Conservation (phyloP, 192 early-diverging fungal species). For the Rhizophagus sp. region DNA sequence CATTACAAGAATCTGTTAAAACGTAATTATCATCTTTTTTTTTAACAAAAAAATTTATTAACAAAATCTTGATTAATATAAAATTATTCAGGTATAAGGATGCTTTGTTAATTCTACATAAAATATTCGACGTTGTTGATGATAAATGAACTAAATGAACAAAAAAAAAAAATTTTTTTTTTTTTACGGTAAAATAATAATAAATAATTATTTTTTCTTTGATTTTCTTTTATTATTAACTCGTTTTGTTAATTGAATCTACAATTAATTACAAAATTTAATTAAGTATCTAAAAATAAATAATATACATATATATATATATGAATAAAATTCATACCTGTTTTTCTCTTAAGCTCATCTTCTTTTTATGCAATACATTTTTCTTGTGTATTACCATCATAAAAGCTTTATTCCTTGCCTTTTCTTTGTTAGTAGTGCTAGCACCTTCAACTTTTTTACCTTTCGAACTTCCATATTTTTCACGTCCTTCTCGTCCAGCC, state of each 20-base stretch:
- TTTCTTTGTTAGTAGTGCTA: constrained; percentile 89
- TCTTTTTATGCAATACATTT: constrained; percentile 70
- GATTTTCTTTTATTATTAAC: neutral
- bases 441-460: constrained; percentile 73
- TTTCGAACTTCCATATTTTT: constrained; percentile 90
- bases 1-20: constrained; percentile 1
- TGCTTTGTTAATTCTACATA: neutral
- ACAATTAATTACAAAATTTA: neutral
- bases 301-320: neutral
- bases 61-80: neutral
- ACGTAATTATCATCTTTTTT: neutral
- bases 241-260: constrained; percentile 16
- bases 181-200: too few species aligned
- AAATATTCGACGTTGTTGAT: neutral
- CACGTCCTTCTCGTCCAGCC: constrained; percentile 87
- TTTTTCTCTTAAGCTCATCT: constrained; percentile 75
- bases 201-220: neutral
- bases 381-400: constrained; percentile 96
- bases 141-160: too few species aligned
- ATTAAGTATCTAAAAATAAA: neutral
- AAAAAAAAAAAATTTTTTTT: too few species aligned
- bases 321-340: constrained; percentile 42
- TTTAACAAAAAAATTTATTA: neutral
- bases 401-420: constrained; percentile 90
- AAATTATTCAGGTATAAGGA: neutral